Base-by-base conservation (phyloP, 139 green algal species). In the Haematococcus lacustris region DNA sequence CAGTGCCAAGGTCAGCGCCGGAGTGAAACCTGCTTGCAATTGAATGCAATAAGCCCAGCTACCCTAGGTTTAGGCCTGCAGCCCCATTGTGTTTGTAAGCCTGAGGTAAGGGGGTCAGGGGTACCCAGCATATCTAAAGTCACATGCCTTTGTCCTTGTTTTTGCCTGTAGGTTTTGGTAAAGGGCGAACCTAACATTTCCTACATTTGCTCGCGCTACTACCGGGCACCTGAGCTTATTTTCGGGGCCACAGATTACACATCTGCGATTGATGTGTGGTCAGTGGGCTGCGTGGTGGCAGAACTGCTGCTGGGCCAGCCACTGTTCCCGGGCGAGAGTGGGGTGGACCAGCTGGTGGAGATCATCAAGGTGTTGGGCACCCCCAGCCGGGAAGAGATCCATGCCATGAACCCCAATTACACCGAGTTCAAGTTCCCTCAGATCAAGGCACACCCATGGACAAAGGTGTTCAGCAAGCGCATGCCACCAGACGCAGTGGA, bases 301-400 rank as follows among this genome's bases (percentile, higher is more conserved):
- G 96, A 99, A 89, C 90, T 99, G 57, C 81, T 99, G 65, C 88
- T 98, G 32, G 96, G 96, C 9, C 78, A 87, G 63, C 93, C 93
- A 2, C 81, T 97, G 69, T 96, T 97, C 70, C 91, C 91, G 21
- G 93, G 93, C 9, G 94, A 99, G 83, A 93, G 77, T 62, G 94
- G 96, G 3, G 92, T 99, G 70, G 96, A 99, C 82, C 96, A 99
- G 89, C 87, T 99, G 67, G 96, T 98, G 74, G 94, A 99, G 85
- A 99, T 99, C 87, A 98, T 99, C 80, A 99, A 99, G 88, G 92
- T 96, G 70, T 85, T 98, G 76, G 94, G 94, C 68, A 98, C 94
- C 28, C 94, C 94, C 30, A 93, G 84, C 2, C 79, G 89, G 2
- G 93, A 98, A 81, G 92, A 99, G 82, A 98, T 99, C 81, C 86